Evolutionary conservation across 148 eudicot genomes (phyloP).

Genomic region (Pouteria glomerata): DNA sequence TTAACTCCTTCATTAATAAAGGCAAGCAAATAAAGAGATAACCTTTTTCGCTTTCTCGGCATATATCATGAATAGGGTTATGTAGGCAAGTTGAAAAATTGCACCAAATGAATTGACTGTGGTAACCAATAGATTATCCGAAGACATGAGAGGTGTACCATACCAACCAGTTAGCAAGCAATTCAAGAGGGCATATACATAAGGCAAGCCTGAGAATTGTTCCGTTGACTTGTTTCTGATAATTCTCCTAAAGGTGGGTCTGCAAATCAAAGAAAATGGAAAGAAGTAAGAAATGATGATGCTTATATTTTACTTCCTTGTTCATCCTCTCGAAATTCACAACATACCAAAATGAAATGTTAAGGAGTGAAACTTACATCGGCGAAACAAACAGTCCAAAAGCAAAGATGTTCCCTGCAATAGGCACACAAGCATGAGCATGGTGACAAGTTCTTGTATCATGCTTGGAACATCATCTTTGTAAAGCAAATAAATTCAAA

Average conservation of each 20-base stretch:
- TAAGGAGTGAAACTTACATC: conserved; percentile 42
- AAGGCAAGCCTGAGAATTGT: conserved; percentile 62
- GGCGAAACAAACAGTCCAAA: conserved; percentile 75
- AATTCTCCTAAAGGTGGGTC: conserved; percentile 58
- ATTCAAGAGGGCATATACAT: conserved; percentile 56
- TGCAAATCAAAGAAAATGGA: conserved; percentile 12
- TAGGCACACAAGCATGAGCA: neutral
- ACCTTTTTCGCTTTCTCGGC: conserved; percentile 66
- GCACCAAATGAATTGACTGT: conserved; percentile 67
- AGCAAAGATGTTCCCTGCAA: conserved; percentile 82
- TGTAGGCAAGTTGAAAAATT: conserved; percentile 41
- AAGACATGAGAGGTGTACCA: conserved; percentile 49
- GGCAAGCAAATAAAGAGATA: conserved; percentile 9
- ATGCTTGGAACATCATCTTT: neutral
- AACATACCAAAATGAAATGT: neutral
- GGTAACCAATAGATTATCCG: conserved; percentile 38
- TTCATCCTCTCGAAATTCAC: neutral
- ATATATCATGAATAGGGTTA: conserved; percentile 45
- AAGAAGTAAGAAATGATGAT: neutral
- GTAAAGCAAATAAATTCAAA: neutral
- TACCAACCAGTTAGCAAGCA: conserved; percentile 65
- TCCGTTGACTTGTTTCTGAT: conserved; percentile 51
- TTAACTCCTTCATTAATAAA: conserved; percentile 8
- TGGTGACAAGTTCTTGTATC: neutral
- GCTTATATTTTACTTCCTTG: neutral